Conservation (phyloP, 2,329 filamentous ascomycete species). For the Apiospora saccharicola region DNA sequence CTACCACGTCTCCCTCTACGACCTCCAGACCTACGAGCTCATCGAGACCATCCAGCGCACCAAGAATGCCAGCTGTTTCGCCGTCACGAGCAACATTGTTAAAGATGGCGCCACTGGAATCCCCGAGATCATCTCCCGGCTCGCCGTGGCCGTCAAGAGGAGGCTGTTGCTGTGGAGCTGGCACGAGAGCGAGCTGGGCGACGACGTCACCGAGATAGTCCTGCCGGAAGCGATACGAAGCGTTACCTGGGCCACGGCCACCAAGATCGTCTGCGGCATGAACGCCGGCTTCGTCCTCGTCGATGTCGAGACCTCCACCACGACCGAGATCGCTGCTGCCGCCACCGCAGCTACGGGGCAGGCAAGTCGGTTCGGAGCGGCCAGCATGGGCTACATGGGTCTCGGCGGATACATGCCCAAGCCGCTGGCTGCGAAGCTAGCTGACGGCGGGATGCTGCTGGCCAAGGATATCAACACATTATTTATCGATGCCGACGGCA, state of each 20-base stretch:
- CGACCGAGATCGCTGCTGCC: conserved; percentile 82
- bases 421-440: conserved; percentile 83
- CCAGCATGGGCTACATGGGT: conserved; percentile 96
- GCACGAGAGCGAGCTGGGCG: conserved; percentile 50
- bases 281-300: conserved; percentile 91
- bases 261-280: conserved; percentile 87
- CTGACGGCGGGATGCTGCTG: conserved; percentile 85
- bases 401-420: conserved; percentile 91
- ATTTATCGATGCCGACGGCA: conserved; percentile 86
- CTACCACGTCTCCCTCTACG: conserved; percentile 87
- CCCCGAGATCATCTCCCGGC: conserved; percentile 87
- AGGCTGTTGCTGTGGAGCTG: conserved; percentile 92
- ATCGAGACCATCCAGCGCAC: conserved; percentile 82
- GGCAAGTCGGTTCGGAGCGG: conserved; percentile 80
- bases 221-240: conserved; percentile 86
- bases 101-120: conserved; percentile 88
- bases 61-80: conserved; percentile 88
- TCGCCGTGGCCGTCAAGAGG: conserved; percentile 93
- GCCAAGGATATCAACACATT: conserved; percentile 97
- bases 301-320: conserved; percentile 76
- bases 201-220: conserved; percentile 28
- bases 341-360: conserved; percentile 68
- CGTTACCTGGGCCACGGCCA: conserved; percentile 89
- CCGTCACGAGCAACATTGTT: conserved; percentile 93
- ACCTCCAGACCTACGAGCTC: conserved; percentile 83